Evolutionary conservation across 768 basidiomycete species (phyloP).

Genomic region (Boletus vermiculosoides): DNA sequence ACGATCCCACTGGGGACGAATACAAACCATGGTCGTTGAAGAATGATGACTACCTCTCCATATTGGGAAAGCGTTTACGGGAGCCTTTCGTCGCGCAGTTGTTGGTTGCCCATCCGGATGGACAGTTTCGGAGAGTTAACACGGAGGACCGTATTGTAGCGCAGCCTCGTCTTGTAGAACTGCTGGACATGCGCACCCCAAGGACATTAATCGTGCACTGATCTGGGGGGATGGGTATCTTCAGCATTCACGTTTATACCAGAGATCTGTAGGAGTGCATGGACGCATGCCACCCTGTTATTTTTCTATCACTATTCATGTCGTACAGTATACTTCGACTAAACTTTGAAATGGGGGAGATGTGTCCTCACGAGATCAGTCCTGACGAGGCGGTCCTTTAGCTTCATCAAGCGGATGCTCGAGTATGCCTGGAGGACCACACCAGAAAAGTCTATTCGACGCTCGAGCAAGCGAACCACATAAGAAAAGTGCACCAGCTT

Average conservation of each 20-base stretch:
- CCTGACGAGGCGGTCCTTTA: not conserved
- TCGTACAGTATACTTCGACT: not conserved
- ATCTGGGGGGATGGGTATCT: not conserved
- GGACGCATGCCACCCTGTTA: not conserved
- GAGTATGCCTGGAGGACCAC: not conserved
- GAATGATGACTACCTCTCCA: constrained; percentile 3
- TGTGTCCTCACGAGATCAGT: too few relatives aligned
- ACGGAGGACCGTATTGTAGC: constrained; percentile 26
- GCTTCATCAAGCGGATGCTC: not conserved
- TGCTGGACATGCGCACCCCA: constrained; percentile 19
- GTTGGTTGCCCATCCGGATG: constrained; percentile 22
- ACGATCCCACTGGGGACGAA: not conserved
- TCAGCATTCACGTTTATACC: too few relatives aligned
- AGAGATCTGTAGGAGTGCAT: not conserved
- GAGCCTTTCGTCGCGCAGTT: constrained; percentile 25
- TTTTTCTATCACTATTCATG: not conserved
- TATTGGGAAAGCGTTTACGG: constrained; percentile 16
- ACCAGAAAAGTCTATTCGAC: not conserved
- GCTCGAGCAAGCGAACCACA: not conserved
- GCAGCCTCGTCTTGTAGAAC: constrained; percentile 11
- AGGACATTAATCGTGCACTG: constrained; percentile 24
- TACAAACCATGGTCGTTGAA: constrained; percentile 18
- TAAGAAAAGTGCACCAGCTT: not conserved
- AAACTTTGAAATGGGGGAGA: not conserved
- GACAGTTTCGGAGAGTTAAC: constrained; percentile 19